Evolutionary conservation across 129 eudicot species (phyloP), one percentile per base, ranked within the genome.

Genomic region (Rutidosis leptorrhynchoides): DNA sequence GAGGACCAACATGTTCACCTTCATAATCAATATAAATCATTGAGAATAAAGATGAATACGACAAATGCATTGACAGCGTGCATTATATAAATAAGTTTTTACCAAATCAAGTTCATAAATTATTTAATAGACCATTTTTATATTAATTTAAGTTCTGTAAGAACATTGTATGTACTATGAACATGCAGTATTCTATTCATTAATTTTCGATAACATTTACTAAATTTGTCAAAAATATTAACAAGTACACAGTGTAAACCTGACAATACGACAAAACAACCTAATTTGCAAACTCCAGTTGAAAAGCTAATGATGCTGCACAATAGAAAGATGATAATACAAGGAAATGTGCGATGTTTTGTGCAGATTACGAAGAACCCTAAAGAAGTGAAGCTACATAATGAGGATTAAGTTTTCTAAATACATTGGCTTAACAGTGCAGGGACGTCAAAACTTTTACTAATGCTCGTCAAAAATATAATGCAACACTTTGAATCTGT

Each of bases 1-100:
- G 62, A 57, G 33, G 62, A 57, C 20, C 26, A 26, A 57, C 12
- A 25, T 26, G 27, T 25, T 57, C 19, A 57, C 62, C 62, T 57
- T 57, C 62, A 26, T 15, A 15, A 25, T 57, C 16, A 57, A 12
- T 4, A 26, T 3, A 25, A 25, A 26, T 12, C 20, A 23, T 26
- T 57, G 10, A 57, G 35, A 54, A 7, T 54, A 15, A 23, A 54
- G 59, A 54, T 21, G 22, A 22, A 54, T 54, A 22, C 10, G 62
- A 37, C 3, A 9, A 10, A 24, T 56, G 29, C 14, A 54, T 7
- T 8, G 29, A 54, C 29, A 54, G 15, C 23, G 29, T 54, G 15
- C 25, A 56, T 9, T 26, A 25, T 2, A 56, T 11, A 56, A 56
- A 26, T 14, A n/a, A 26, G 10, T 26, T 25, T 57, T 25, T 57